phyloP scores from a whole-genome alignment of 192 early-diverging fungal genomes.

The Bifiguratus adelaidae region DNA sequence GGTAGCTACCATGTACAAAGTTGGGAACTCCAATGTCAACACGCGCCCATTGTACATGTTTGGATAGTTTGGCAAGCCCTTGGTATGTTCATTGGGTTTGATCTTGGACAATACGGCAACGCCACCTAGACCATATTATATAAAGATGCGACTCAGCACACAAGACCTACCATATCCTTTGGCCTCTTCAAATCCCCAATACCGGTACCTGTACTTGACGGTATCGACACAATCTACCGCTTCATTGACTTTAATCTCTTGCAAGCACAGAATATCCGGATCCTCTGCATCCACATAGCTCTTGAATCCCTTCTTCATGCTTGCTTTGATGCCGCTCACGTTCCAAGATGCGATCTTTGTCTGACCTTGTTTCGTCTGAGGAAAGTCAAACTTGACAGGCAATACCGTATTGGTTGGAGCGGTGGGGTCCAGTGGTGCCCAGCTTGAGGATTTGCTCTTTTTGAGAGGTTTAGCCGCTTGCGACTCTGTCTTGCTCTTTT shows the following conservation, averaged over 20 bases:
- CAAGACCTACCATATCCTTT: slow-evolving; percentile 54
- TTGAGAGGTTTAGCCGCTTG: background rate
- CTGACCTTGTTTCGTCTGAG: slow-evolving; percentile 29
- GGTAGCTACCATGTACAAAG: slow-evolving; percentile 51
- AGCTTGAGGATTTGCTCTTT: background rate
- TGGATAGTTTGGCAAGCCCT: slow-evolving; percentile 43
- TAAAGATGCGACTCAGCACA: background rate
- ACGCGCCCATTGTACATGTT: slow-evolving; percentile 46
- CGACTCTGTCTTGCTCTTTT: background rate
- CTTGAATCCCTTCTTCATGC: slow-evolving; percentile 73
- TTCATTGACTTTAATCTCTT: slow-evolving; percentile 80
- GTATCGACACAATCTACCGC: slow-evolving; percentile 42
- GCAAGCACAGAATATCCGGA: slow-evolving; percentile 72
- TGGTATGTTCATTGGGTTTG: slow-evolving; percentile 49
- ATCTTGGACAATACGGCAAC: slow-evolving; percentile 70
- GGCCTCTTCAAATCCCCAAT: slow-evolving; percentile 57
- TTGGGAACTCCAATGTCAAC: slow-evolving; percentile 57
- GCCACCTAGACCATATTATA: slow-evolving; percentile 30
- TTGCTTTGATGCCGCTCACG: slow-evolving; percentile 59
- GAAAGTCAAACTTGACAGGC: slow-evolving; percentile 46
- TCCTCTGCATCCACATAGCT: slow-evolving; percentile 64
- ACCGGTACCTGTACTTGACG: slow-evolving; percentile 56
- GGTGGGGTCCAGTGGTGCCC: slow-evolving; percentile 16
- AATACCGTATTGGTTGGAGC: slow-evolving; percentile 51
- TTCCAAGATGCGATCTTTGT: slow-evolving; percentile 70